phyloP scores from a whole-genome alignment of 768 basidiomycete species.

The Phaeotremella fagi region DNA sequence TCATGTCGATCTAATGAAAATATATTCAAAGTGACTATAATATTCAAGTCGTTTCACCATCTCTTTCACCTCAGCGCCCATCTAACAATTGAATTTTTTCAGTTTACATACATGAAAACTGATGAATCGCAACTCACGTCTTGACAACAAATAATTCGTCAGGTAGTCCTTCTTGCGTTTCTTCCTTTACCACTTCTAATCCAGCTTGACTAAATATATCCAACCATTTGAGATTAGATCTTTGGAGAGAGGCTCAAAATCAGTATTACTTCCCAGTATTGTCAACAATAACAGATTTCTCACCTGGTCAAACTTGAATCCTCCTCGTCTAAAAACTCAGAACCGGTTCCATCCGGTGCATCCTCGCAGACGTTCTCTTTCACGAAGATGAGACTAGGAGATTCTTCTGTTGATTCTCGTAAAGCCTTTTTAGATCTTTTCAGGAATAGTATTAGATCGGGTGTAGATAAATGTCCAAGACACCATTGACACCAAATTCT shows the following conservation, averaged over 20 bases:
- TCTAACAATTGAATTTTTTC: not conserved
- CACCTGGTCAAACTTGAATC: constrained; percentile 90
- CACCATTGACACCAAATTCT: constrained; percentile 96
- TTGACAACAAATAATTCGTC: constrained; percentile 75
- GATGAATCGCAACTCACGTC: constrained; percentile 56
- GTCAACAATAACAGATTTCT: constrained; percentile 9
- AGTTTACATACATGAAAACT: not conserved
- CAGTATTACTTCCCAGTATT: constrained; percentile 4
- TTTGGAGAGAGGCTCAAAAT: constrained; percentile 48
- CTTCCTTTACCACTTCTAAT: constrained; percentile 64
- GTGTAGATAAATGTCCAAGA: constrained; percentile 74
- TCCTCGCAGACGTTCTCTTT: constrained; percentile 87
- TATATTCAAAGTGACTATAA: too few species aligned
- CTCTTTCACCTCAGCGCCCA: constrained; percentile 12
- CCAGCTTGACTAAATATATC: constrained; percentile 68
- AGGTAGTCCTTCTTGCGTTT: constrained; percentile 78
- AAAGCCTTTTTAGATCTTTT: constrained; percentile 61
- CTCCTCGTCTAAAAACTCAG: constrained; percentile 67
- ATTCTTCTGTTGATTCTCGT: constrained; percentile 41
- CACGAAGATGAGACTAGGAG: constrained; percentile 61
- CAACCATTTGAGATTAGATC: constrained; percentile 81
- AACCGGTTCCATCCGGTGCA: constrained; percentile 53
- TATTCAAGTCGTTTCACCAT: too few species aligned
- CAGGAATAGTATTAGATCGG: constrained; percentile 73
- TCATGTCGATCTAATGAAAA: too few species aligned